Evolutionary conservation across 345 rosid genomes (phyloP).

Genomic region (Syzygium aromaticum): DNA sequence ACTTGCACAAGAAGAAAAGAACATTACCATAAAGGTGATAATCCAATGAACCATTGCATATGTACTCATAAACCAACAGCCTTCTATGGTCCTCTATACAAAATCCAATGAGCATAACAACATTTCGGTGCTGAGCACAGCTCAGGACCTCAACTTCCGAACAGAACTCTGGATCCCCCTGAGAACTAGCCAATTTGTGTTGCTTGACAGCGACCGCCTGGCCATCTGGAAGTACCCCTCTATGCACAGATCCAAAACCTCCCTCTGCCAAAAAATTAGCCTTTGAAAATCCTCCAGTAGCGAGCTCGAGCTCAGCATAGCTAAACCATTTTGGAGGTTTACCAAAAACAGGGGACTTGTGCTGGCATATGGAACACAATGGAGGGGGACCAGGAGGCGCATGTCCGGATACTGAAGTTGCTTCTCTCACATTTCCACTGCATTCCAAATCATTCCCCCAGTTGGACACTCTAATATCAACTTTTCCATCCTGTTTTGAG

Average conservation of each 20-base stretch:
- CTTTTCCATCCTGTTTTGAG: neutral
- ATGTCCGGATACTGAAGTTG: conserved; percentile 66
- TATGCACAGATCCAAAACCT: conserved; percentile 96
- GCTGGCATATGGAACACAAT: conserved; percentile 93
- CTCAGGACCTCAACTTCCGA: conserved; percentile 98
- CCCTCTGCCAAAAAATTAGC: conserved; percentile 99
- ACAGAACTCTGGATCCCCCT: conserved; percentile 97
- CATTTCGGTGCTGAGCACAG: conserved; percentile 96
- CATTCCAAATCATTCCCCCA: conserved; percentile 45
- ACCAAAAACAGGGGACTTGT: conserved; percentile 93
- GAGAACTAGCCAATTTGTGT: conserved; percentile 94
- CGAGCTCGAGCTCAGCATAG: conserved; percentile 89
- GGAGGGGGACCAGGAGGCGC: conserved; percentile 90
- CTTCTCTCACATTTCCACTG: conserved; percentile 80
- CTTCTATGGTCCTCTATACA: conserved; percentile 91
- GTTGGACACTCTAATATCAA: conserved; percentile 1
- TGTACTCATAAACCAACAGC: conserved; percentile 88
- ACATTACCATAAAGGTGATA: conserved; percentile 81
- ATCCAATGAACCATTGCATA: conserved; percentile 96
- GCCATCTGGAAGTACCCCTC: conserved; percentile 97
- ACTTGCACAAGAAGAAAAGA: neutral
- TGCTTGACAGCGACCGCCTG: conserved; percentile 97
- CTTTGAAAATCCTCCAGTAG: conserved; percentile 91
- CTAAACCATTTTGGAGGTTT: conserved; percentile 94
- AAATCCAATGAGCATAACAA: conserved; percentile 91